Evolutionary conservation across 169 alveolate species (phyloP), one percentile per base, ranked within the genome.

Genomic region (Ophryocystis elektroscirrha): DNA sequence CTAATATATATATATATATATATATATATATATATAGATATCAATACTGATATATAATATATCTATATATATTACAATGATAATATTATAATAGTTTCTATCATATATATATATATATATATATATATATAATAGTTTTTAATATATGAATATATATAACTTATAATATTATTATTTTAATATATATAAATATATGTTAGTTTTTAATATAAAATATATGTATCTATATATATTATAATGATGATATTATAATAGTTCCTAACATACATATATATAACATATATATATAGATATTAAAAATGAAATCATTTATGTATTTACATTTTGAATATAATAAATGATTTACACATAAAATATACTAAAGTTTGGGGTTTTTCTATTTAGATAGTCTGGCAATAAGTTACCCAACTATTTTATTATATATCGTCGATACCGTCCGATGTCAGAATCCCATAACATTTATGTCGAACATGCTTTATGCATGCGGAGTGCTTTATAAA

Each of bases 401-500:
- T 28, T 81, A 81, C 38, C 98, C 97, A 3, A 86, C 96, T 5
- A 71, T 76, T 26, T 74, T 80, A 39, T 57, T 73, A 32, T 90
- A 90, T 64, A 76, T 84, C 2, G 57, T 83, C 37, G 98, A 91
- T 60, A 85, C 94, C 1, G 89, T 85, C 26, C 67, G 96, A 55
- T 83, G 95, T 56, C 79, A 73, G 54, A 69, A 82, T 42, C 97
- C 97, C 1, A 83, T 85, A 50, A 88, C 97, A 18, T 87, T 92
- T 69, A 85, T 88, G 96, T 77, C 95, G 47, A 92, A 89, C 65
- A 88, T 92, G 97, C 83, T 92, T 29, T 90, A 92, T 68, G 92
- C 96, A 16, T 77, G 87, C 74, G 71, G 78, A 12, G 12, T 32
- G 39, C 12, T n/a, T n/a, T n/a, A 12, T n/a, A 32, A 32, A 32